Conservation (phyloP, 768 basidiomycete species). For the Pleurotus tuoliensis region DNA sequence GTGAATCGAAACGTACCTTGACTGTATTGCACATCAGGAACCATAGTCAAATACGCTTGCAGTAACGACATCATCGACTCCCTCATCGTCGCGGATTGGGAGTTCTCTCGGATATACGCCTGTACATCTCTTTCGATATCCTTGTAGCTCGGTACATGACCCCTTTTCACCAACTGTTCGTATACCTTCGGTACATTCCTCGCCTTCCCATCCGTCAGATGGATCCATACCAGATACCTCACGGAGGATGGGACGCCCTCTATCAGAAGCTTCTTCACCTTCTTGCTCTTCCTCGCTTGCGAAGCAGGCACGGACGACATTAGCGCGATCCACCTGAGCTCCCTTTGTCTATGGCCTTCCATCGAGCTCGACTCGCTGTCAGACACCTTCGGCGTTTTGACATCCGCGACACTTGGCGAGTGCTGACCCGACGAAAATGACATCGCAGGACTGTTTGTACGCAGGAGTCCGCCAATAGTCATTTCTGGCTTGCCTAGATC, state of each 20-base stretch:
- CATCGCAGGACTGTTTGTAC: slow-evolving; percentile 40
- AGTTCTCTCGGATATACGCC: slow-evolving; percentile 51
- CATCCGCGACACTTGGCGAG: slow-evolving; percentile 22
- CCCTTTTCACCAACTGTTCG: slow-evolving; percentile 53
- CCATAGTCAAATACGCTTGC: slow-evolving; percentile 81
- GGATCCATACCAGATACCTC: slow-evolving; percentile 81
- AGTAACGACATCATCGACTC: slow-evolving; percentile 54
- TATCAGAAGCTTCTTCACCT: slow-evolving; percentile 65
- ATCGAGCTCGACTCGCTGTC: slow-evolving; percentile 26
- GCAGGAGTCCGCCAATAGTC: slow-evolving; percentile 14
- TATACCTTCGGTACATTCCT: slow-evolving; percentile 69
- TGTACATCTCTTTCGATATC: slow-evolving; percentile 61
- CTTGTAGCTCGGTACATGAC: slow-evolving; percentile 33
- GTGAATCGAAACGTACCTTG: no score
- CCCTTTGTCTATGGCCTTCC: slow-evolving; percentile 66
- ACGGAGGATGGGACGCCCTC: slow-evolving; percentile 85
- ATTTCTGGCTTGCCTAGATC: slow-evolving; percentile 20
- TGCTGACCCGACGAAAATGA: slow-evolving; percentile 34
- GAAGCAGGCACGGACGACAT: slow-evolving; percentile 54
- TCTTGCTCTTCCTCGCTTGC: slow-evolving; percentile 75
- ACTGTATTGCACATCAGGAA: slow-evolving; percentile 72
- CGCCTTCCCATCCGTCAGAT: slow-evolving; percentile 66
- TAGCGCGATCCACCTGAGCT: slow-evolving; percentile 70
- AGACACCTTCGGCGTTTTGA: slow-evolving; percentile 10
- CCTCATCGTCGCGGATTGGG: slow-evolving; percentile 53